phyloP scores from a whole-genome alignment of 345 rosid species.

The Brassica carinata region DNA sequence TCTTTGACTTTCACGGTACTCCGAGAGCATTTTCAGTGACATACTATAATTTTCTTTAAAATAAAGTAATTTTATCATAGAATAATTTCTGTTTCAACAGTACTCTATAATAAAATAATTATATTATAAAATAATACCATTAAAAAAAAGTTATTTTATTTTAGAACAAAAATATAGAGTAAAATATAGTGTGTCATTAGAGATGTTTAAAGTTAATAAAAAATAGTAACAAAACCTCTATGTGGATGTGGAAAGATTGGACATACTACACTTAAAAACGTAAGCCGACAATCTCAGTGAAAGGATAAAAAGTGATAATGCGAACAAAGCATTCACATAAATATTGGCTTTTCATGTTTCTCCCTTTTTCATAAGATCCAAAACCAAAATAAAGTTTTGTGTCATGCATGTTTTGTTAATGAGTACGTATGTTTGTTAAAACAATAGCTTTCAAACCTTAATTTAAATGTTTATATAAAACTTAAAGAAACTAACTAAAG shows the following conservation, averaged over 20 bases:
- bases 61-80: too few species aligned
- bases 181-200: too few species aligned
- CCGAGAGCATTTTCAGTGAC: too few species aligned
- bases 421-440: not conserved
- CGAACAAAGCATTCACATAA: conserved; percentile 28
- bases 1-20: too few species aligned
- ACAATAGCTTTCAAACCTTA: not conserved
- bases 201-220: not conserved
- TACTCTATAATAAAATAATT: too few species aligned
- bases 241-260: not conserved
- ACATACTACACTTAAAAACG: not conserved
- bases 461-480: not conserved
- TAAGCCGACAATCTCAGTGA: conserved; percentile 35
- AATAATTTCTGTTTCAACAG: too few species aligned
- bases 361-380: conserved; percentile 32
- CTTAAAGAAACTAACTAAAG: not conserved
- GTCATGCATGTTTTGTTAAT: conserved; percentile 32
- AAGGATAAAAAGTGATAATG: conserved; percentile 35
- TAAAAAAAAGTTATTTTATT: too few species aligned
- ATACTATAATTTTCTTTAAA: too few species aligned
- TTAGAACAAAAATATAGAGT: too few species aligned
- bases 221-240: not conserved
- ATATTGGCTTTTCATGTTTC: conserved; percentile 31
- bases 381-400: conserved; percentile 25
- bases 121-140: too few species aligned